These are phyloP conservation scores for Elsinoe necatrix DNA, from an alignment of 2,329 filamentous ascomycete species.

Conservation along the genomic window DNA sequence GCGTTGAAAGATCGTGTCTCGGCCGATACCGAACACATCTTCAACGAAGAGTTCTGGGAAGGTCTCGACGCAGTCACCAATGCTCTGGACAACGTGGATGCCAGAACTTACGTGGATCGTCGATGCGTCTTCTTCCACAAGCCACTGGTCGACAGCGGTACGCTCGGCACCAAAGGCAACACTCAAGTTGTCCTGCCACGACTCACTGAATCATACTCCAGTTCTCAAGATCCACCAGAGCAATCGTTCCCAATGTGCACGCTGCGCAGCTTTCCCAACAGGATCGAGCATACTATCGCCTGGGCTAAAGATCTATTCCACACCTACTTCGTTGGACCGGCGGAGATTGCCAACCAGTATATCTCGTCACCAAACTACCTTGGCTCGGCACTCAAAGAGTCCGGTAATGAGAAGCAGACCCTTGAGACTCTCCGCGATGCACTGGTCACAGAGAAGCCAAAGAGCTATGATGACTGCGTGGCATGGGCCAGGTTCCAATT, in stretches of 20 bases:
- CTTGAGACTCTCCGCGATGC: conserved; percentile 84
- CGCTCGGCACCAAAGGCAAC: conserved; percentile 97
- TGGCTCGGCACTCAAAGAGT: conserved; percentile 77
- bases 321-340: conserved; percentile 83
- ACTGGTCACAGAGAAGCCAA: conserved; percentile 81
- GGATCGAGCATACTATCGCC: conserved; percentile 96
- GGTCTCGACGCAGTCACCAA: conserved; percentile 87
- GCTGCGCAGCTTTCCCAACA: conserved; percentile 92
- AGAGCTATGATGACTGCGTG: conserved; percentile 92
- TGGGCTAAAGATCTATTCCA: conserved; percentile 97
- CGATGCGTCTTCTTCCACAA: conserved; percentile 98
- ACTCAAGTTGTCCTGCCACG: conserved; percentile 89
- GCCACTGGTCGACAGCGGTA: conserved; percentile 90
- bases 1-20: conserved; percentile 85
- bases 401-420: conserved; percentile 89
- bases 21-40: conserved; percentile 83
- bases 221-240: conserved; percentile 93
- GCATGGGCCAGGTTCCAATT: conserved; percentile 91
- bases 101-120: conserved; percentile 89
- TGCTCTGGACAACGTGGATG: conserved; percentile 94
- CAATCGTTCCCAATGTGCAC: conserved; percentile 99
- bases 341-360: conserved; percentile 85
- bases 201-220: conserved; percentile 93
- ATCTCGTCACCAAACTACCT: conserved; percentile 87
- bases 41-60: conserved; percentile 90